Base-by-base conservation (phyloP, 1,139 yeast species). In the Saccharomyces pastorianus region DNA sequence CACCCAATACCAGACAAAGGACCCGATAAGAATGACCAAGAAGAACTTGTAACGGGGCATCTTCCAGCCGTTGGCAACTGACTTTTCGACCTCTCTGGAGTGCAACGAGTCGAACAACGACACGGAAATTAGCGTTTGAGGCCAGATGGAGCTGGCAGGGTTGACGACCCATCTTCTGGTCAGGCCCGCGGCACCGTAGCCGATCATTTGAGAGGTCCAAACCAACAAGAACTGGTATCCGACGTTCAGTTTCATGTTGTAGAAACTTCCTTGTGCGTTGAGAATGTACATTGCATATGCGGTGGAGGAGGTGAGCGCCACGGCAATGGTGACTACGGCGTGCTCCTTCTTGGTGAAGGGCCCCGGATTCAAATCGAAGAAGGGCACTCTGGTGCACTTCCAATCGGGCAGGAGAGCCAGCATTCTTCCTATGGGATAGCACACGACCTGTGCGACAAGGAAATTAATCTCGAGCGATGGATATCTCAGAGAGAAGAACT, bases 341-440 rank as follows among this genome's bases (percentile, higher is more conserved):
- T 83, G 87, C 65, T 83, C 88, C 67, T 83, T 82, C 60, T 77
- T 72, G 61, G 80, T 79, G 72, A 82, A 83, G 14, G 83, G 83
- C 46, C 85, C 84, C 0, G 80, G 80, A 54, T 76, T 77, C 48
- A 75, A 58, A 53, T 71, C 65, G 55, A 72, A 68, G 51, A 65
- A 68, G 7, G 64, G 61, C 17, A 53, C 56, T 25, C 61, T 55
- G 13, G 58, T 53, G 48, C 66, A 68, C 48, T 61, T 63, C 53
- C 64, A 55, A 51, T 70, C 69, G 4, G 83, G 83, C 27, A 79
- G 50, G 28, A 64, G 55, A 14, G 72, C 74, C 72, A 80, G 71
- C 28, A 69, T 65, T 54, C 67, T 66, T 58, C 83, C 83, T n/a
- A 76, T 54, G 0, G 83, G 83, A 68, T 72, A 79, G 28, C 82